phyloP scores from a whole-genome alignment of 768 basidiomycete species.

The Naganishia vishniacii region DNA sequence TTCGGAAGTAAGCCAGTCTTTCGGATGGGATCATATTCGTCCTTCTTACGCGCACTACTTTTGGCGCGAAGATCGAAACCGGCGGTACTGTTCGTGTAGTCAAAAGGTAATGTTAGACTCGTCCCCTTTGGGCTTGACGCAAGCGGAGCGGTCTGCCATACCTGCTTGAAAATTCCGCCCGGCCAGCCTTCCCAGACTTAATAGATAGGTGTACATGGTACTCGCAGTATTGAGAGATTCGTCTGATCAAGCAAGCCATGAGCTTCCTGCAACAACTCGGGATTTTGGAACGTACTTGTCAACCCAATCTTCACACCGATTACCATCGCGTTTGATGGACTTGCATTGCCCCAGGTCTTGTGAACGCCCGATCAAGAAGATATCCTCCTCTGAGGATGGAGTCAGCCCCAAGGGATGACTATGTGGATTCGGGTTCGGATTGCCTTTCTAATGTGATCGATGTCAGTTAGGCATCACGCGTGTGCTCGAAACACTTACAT shows the following conservation, averaged over 20 bases:
- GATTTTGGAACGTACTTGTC: conserved; percentile 53
- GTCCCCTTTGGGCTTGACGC: no score
- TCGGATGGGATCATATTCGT: conserved; percentile 33
- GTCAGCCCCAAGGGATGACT: conserved; percentile 80
- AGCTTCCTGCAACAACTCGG: background rate
- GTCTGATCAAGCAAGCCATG: conserved; percentile 48
- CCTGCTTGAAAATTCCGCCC: conserved; percentile 83
- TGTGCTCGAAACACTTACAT: conserved; percentile 53
- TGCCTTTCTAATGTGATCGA: conserved; percentile 34
- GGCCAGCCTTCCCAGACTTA: conserved; percentile 62
- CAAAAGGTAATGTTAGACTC: background rate
- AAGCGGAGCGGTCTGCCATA: conserved; percentile 50
- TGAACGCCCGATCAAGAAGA: conserved; percentile 78
- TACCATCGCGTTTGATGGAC: conserved; percentile 71
- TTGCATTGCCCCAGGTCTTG: conserved; percentile 80
- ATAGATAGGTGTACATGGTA: conserved; percentile 83
- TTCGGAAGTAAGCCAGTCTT: conserved; percentile 44
- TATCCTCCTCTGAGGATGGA: conserved; percentile 71
- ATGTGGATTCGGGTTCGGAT: conserved; percentile 62
- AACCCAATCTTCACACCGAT: conserved; percentile 77
- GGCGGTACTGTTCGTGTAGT: conserved; percentile 11
- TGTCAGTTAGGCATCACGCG: background rate
- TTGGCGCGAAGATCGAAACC: conserved; percentile 26
- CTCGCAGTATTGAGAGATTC: conserved; percentile 76
- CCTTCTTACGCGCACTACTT: conserved; percentile 5